Conservation (phyloP, 352 stramenopile genomes). For the Phytopythium aichiense region DNA sequence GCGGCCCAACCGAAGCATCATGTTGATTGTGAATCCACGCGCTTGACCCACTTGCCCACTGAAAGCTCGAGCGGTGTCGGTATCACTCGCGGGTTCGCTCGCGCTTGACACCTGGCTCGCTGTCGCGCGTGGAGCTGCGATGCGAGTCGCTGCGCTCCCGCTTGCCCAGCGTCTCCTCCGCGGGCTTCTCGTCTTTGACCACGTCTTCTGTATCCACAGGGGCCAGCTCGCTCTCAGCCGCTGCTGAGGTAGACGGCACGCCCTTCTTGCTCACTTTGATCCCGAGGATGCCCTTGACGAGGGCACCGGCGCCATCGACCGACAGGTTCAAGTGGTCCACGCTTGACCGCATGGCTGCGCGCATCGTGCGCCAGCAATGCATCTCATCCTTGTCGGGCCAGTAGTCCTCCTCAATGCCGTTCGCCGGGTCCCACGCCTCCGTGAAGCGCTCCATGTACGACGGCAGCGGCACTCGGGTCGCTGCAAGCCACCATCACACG, state of each 20-base stretch:
- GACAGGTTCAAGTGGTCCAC: conserved; percentile 70
- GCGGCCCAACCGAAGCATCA: background rate
- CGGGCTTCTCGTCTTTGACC: conserved; percentile 9
- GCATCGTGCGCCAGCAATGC: conserved; percentile 84
- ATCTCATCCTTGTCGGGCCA: conserved; percentile 93
- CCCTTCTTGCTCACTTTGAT: conserved; percentile 20
- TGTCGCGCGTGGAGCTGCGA: conserved; percentile 13
- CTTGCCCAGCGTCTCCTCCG: conserved; percentile 12
- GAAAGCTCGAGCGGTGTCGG: conserved; percentile 9
- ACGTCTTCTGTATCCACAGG: background rate
- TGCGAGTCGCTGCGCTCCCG: conserved; percentile 36
- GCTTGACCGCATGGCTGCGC: conserved; percentile 69
- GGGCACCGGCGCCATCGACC: conserved; percentile 44
- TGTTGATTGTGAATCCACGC: background rate
- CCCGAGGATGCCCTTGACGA: conserved; percentile 74
- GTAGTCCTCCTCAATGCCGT: conserved; percentile 95
- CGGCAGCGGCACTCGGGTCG: conserved; percentile 58
- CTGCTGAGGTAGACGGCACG: background rate
- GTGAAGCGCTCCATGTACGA: conserved; percentile 88
- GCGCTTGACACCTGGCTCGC: conserved; percentile 25
- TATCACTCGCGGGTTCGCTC: conserved; percentile 27
- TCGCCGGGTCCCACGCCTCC: conserved; percentile 93
- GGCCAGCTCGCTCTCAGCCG: background rate
- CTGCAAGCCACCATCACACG: conserved; percentile 16
- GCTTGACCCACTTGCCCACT: background rate